Base-by-base conservation (phyloP, 441 rosid species). In the Hura crepitans region DNA sequence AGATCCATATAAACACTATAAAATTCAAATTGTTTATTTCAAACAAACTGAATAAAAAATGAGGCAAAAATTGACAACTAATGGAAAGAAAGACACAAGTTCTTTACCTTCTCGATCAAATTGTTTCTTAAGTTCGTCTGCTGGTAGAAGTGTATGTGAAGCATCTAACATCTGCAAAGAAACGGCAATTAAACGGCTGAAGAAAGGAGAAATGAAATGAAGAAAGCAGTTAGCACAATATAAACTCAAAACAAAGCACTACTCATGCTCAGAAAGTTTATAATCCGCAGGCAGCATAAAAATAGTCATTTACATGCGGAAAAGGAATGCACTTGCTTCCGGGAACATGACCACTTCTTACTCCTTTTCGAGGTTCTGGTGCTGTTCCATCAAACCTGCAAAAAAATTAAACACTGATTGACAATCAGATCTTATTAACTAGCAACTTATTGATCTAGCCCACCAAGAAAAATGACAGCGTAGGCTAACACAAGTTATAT, bases 311-410 rank as follows among this genome's bases (percentile, higher is more conserved):
- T 81, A 87, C 98, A 79, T 83, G 86, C 13, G 80, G 78, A 74
- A 91, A 93, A 71, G 98, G 94, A 75, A 89, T 76, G 78, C 96
- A 93, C 78, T 87, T 89, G 91, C 98, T 91, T 58, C 89, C 90
- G 65, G 98, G 98, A 37, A 93, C 85, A 81, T 93, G 98, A 68
- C 98, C 97, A 60, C 98, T 86, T 71, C 86, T 87, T 69, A 91
- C 80, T 69, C 96, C 98, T 77, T 93, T 93, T 43, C 96, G 90
- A 35, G 94, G 97, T 75, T 93, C 98, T 9, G 92, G 88, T 35
- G 85, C 96, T 75, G 82, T 65, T 54, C 97, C 98, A 45, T 91
- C 91, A 82, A 93, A 93, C 84, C 93, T 85, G 86, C 75, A 77
- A 72, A 22, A 78, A 54, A 25, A 47, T 18, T 39, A 63, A 51